phyloP scores from a whole-genome alignment of 805 yeast species.

The Danielia reshetovae region DNA sequence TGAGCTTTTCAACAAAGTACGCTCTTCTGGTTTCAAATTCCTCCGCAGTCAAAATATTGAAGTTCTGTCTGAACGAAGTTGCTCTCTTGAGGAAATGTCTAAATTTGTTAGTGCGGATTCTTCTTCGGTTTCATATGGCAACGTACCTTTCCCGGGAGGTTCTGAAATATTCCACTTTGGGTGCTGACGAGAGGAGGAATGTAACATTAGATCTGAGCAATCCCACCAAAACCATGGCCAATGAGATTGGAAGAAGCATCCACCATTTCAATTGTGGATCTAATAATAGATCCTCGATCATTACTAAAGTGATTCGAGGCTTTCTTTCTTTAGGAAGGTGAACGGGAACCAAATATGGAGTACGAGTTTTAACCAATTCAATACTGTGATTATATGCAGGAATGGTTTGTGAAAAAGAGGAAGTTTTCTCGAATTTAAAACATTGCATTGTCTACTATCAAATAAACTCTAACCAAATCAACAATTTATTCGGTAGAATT shows the following conservation, averaged over 20 bases:
- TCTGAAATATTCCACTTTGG: conserved; percentile 49
- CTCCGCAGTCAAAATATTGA: conserved; percentile 43
- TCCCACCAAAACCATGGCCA: conserved; percentile 88
- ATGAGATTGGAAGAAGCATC: conserved; percentile 86
- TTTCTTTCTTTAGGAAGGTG: too few relatives aligned
- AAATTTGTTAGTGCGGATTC: background rate
- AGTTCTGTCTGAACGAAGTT: conserved; percentile 52
- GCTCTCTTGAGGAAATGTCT: conserved; percentile 43
- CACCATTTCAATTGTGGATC: conserved; percentile 84
- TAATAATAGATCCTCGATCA: conserved; percentile 36
- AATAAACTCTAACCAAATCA: too few relatives aligned
- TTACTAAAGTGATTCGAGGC: too few relatives aligned
- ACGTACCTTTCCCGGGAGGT: conserved; percentile 48
- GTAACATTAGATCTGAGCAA: conserved; percentile 68
- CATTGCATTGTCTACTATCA: too few relatives aligned
- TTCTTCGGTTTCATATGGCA: background rate
- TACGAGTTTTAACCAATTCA: too few relatives aligned
- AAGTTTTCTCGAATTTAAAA: too few relatives aligned
- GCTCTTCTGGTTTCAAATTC: conserved; percentile 54
- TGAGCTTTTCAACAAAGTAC: conserved; percentile 45
- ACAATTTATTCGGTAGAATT: too few relatives aligned
- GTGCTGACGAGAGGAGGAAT: conserved; percentile 53
- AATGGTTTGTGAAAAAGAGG: too few relatives aligned
- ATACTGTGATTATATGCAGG: background rate
- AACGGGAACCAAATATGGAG: too few relatives aligned